Evolutionary conservation across 2,329 filamentous ascomycete species (phyloP), one percentile per base, ranked within the genome.

Genomic region (Trichoderma atrobrunneum): DNA sequence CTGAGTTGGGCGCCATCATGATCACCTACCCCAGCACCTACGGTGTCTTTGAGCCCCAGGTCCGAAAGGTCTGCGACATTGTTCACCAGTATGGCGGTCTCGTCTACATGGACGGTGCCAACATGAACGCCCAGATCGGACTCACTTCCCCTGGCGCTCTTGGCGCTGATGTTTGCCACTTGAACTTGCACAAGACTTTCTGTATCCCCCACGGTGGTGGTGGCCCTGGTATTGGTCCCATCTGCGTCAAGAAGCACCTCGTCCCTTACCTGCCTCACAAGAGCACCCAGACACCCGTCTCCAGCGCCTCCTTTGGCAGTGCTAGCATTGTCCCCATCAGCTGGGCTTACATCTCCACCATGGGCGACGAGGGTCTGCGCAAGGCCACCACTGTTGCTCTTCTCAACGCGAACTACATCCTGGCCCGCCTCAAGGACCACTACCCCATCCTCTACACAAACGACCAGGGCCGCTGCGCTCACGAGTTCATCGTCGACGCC

Each of bases 171-270:
- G 95, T 98, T 51, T 98, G 95, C 87, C 95, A 98, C 85, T 87
- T 98, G 73, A 98, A 98, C 83, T 88, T 98, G 56, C 95, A 98
- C 89, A 98, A 98, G 88, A 98, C 95, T 3, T 98, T 98, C 87
- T 98, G 95, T 81, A 98, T 98, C 78, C 95, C 95, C 61, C 95
- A 98, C 82, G 95, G 95, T 70, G 95, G 95, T 74, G 95, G 95
- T 75, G 95, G 95, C 18, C 95, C 95, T 11, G 95, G 95, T 78
- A 93, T 98, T 48, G 95, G 95, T 2, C 95, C 95, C 68, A 97
- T 98, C 76, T 95, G 94, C 79, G 95, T 97, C 70, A 96, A 95
- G 80, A 84, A 90, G 73, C 93, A 97, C 78, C 89, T 98, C 64
- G 84, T 88, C 7, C 89, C 90, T 7, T 94, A 91, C 86, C 87